Conservation (phyloP, 768 basidiomycete genomes). For the Aureoboletus auriporus region DNA sequence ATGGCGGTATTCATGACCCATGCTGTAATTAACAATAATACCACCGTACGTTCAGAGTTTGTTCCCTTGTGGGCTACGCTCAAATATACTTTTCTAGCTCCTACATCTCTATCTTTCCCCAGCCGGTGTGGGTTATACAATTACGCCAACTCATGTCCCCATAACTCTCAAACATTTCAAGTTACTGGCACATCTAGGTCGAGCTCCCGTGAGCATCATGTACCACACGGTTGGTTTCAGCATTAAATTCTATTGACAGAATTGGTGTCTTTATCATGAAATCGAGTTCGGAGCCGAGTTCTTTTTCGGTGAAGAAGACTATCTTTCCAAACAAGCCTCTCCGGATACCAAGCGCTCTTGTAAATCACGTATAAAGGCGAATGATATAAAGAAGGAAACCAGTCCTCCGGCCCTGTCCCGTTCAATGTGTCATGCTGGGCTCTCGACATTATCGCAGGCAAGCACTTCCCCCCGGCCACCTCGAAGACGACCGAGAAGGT, state of each 20-base stretch:
- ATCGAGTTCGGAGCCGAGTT: slow-evolving; percentile 68
- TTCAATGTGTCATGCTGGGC: slow-evolving; percentile 12
- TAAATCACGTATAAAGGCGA: slow-evolving; percentile 22
- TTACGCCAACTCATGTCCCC: slow-evolving; percentile 46
- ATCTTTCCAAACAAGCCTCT: slow-evolving; percentile 39
- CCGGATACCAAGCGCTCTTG: slow-evolving; percentile 22
- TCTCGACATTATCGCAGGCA: slow-evolving; percentile 9
- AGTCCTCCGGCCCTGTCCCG: slow-evolving; percentile 30
- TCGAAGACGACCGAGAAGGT: slow-evolving; percentile 58
- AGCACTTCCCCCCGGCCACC: slow-evolving; percentile 24
- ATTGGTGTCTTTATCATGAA: slow-evolving; percentile 50
- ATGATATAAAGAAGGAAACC: slow-evolving; percentile 41
- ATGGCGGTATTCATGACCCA: slow-evolving; percentile 71
- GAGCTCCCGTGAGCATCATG: slow-evolving; percentile 47
- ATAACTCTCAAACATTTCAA: slow-evolving; percentile 75
- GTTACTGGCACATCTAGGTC: slow-evolving; percentile 64
- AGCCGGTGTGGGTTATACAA: slow-evolving; percentile 17
- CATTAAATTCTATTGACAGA: slow-evolving; percentile 32
- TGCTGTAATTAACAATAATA: slow-evolving; percentile 65
- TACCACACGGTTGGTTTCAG: background rate
- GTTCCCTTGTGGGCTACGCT: background rate
- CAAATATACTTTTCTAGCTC: slow-evolving; percentile 33
- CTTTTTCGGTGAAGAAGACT: slow-evolving; percentile 67
- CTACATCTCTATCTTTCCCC: slow-evolving; percentile 42
- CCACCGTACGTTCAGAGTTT: slow-evolving; percentile 21